Conservation (phyloP, 805 yeast species). For the Grigorovia transvaalensis region DNA sequence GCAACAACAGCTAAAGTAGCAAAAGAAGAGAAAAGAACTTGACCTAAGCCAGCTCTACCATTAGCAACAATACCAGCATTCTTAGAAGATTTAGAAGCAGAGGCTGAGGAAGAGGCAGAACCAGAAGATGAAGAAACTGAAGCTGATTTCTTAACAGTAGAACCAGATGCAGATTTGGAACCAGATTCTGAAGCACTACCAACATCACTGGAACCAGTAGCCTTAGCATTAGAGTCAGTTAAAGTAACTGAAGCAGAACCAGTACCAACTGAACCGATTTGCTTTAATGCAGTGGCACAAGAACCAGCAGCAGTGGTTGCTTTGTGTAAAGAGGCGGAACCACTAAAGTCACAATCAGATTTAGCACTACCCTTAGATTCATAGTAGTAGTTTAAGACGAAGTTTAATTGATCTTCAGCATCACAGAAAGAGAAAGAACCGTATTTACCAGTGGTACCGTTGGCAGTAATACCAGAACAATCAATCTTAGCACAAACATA, state of each 20-base stretch:
- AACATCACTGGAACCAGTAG: neutral
- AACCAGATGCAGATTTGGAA: conserved; percentile 1
- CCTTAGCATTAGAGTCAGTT: conserved; percentile 16
- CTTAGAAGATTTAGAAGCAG: conserved; percentile 5
- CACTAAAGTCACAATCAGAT: conserved; percentile 57
- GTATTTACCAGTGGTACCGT: conserved; percentile 57
- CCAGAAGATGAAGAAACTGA: neutral
- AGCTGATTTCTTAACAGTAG: neutral
- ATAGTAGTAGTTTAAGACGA: conserved; percentile 56
- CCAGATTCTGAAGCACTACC: neutral
- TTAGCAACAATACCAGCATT: conserved; percentile 1
- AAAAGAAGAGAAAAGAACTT: conserved; percentile 3
- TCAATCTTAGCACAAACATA: conserved; percentile 45
- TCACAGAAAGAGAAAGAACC: conserved; percentile 70
- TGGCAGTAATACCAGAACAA: conserved; percentile 51
- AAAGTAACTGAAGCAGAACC: conserved; percentile 36
- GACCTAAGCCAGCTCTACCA: conserved; percentile 3
- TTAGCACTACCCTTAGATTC: conserved; percentile 32
- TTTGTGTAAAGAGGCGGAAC: conserved; percentile 47
- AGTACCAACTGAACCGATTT: conserved; percentile 64
- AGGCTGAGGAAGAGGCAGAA: conserved; percentile 1
- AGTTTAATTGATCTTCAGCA: conserved; percentile 53
- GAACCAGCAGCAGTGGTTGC: conserved; percentile 42
- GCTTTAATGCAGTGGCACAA: conserved; percentile 46
- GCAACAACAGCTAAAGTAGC: conserved; percentile 5